phyloP scores from a whole-genome alignment of 441 rosid species.

The California macrophylla region DNA sequence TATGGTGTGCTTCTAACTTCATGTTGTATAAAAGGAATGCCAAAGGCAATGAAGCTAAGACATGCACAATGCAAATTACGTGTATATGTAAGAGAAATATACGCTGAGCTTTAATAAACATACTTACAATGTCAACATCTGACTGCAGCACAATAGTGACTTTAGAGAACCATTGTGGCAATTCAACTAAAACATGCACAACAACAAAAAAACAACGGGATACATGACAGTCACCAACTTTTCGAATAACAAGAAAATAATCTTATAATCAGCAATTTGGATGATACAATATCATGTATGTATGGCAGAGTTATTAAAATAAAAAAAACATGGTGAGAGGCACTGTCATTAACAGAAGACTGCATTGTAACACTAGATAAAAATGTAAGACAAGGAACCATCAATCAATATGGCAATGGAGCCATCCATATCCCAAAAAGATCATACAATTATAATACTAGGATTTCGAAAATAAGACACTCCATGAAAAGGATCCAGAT shows the following conservation, averaged over 20 bases:
- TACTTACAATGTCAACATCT: background rate
- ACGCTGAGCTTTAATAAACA: background rate
- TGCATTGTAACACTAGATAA: background rate
- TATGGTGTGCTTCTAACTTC: background rate
- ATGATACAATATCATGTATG: background rate
- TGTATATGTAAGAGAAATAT: background rate
- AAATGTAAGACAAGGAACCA: background rate
- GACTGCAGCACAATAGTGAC: slow-evolving; percentile 4
- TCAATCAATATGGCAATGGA: background rate
- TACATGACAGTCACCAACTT: background rate
- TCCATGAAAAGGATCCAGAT: background rate
- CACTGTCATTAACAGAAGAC: background rate
- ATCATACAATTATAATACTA: background rate
- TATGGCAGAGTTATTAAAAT: background rate
- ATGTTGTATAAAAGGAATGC: background rate
- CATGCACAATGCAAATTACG: no score
- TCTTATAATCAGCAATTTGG: background rate
- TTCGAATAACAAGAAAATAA: background rate
- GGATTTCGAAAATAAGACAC: background rate
- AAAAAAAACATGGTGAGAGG: background rate
- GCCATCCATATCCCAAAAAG: background rate
- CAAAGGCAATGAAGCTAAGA: background rate
- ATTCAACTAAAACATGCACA: background rate
- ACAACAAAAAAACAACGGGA: background rate
- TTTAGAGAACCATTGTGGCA: slow-evolving; percentile 9